Percentiles rank a stretch among this genome's conserved stretches.
Evolutionary conservation across 352 stramenopile species (phyloP).

Genomic region (Phytophthora foliorum): DNA sequence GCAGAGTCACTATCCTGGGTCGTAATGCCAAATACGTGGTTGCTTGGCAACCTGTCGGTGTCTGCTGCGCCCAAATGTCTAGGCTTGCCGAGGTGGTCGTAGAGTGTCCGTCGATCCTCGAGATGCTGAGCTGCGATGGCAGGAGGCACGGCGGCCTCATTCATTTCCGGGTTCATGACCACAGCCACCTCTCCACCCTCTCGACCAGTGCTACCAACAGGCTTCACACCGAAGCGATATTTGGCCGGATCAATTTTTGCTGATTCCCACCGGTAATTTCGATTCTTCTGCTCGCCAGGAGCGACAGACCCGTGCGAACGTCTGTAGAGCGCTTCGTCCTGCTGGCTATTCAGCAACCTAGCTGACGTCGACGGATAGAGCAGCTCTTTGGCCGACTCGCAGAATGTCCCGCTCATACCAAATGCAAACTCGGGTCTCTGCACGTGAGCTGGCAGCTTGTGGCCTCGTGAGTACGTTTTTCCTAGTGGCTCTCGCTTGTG

Average conservation of each 20-base stretch:
- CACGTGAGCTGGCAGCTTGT: slow-evolving; percentile 71
- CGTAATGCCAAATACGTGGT: slow-evolving; percentile 75
- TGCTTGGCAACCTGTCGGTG: slow-evolving; percentile 42
- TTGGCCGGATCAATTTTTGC: slow-evolving; percentile 73
- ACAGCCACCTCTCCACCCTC: slow-evolving; percentile 55
- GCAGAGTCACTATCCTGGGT: slow-evolving; percentile 64
- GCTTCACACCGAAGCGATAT: slow-evolving; percentile 78
- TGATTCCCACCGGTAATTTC: slow-evolving; percentile 84
- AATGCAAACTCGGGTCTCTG: slow-evolving; percentile 71
- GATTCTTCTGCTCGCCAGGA: slow-evolving; percentile 88
- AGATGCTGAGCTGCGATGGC: slow-evolving; percentile 71
- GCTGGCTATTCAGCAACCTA: slow-evolving; percentile 57
- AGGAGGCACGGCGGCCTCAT: slow-evolving; percentile 52
- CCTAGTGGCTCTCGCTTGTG: slow-evolving; percentile 85
- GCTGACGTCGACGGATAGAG: slow-evolving; percentile 69
- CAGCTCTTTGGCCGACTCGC: slow-evolving; percentile 87
- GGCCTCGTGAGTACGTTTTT: slow-evolving; percentile 69
- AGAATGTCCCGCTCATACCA: slow-evolving; percentile 71
- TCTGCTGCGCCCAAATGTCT: slow-evolving; percentile 62
- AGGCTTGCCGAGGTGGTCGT: slow-evolving; percentile 79
- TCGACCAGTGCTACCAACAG: slow-evolving; percentile 29
- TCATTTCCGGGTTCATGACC: slow-evolving; percentile 81
- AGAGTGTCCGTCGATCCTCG: slow-evolving; percentile 77
- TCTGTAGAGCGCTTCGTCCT: slow-evolving; percentile 80
- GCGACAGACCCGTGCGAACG: slow-evolving; percentile 79